phyloP scores from a whole-genome alignment of 2,329 filamentous ascomycete genomes.

The Penicillium sp. region DNA sequence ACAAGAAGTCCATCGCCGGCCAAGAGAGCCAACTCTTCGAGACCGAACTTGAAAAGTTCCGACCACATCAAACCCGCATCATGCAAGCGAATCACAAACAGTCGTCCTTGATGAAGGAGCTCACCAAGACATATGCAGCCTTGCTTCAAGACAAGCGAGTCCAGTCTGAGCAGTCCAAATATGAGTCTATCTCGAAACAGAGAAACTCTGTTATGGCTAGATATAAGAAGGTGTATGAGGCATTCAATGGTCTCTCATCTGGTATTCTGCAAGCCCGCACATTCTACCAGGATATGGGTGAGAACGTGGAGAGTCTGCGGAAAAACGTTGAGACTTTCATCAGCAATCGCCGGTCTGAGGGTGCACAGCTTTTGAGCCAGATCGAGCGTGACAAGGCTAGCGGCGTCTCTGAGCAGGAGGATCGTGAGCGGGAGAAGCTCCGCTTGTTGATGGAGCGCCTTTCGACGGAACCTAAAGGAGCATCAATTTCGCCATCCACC shows the following conservation, averaged over 20 bases:
- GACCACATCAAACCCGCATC: slow-evolving; percentile 86
- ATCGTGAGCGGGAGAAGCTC: slow-evolving; percentile 82
- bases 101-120: slow-evolving; percentile 88
- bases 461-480: slow-evolving; percentile 68
- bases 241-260: slow-evolving; percentile 85
- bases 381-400: slow-evolving; percentile 79
- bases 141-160: slow-evolving; percentile 93
- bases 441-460: slow-evolving; percentile 93
- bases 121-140: slow-evolving; percentile 83
- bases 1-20: slow-evolving; percentile 94
- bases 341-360: slow-evolving; percentile 88
- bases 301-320: slow-evolving; percentile 86
- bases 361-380: slow-evolving; percentile 81
- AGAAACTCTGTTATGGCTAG: slow-evolving; percentile 77
- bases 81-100: slow-evolving; percentile 96
- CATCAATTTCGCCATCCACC: slow-evolving; percentile 39
- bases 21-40: slow-evolving; percentile 93
- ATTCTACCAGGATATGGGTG: slow-evolving; percentile 95
- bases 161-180: slow-evolving; percentile 90
- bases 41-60: slow-evolving; percentile 95
- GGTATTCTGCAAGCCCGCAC: slow-evolving; percentile 85
- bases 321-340: slow-evolving; percentile 98
- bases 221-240: slow-evolving; percentile 90
- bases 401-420: slow-evolving; percentile 64
- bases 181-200: slow-evolving; percentile 84